A percentile compares a stretch with the other conserved stretches of the same genome.
These are phyloP conservation scores for Triadica sebifera DNA, from an alignment of 345 rosid species.

Conservation along the genomic window DNA sequence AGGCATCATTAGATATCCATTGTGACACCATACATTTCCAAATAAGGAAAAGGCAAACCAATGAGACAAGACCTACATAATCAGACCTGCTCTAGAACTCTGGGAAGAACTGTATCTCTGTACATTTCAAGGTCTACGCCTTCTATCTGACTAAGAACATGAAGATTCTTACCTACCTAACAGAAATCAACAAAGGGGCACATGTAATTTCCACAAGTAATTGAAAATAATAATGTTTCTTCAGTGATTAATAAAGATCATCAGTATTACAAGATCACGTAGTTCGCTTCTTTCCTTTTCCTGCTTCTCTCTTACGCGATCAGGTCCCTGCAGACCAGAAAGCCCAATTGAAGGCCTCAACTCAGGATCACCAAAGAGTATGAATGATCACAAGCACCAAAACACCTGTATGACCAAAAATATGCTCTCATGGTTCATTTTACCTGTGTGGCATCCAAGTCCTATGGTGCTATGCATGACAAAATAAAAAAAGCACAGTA, in stretches of 20 bases:
- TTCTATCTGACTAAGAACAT: constrained; percentile 94
- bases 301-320: constrained; percentile 91
- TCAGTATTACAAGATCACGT: constrained; percentile 91
- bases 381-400: constrained; percentile 90
- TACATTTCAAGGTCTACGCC: constrained; percentile 91
- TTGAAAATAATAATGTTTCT: background rate
- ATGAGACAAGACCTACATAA: constrained; percentile 8
- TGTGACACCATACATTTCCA: background rate
- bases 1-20: background rate
- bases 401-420: constrained; percentile 94
- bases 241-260: constrained; percentile 36
- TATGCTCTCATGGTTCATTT: constrained; percentile 69
- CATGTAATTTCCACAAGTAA: background rate
- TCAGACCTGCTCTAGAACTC: constrained; percentile 92
- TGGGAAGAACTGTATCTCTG: constrained; percentile 91
- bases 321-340: constrained; percentile 99
- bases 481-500: constrained; percentile 35
- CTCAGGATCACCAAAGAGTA: constrained; percentile 91
- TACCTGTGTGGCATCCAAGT: constrained; percentile 66
- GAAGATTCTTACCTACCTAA: constrained; percentile 98
- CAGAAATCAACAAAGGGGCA: constrained; percentile 8
- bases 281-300: constrained; percentile 99
- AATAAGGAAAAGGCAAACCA: background rate
- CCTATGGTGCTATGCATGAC: constrained; percentile 48
- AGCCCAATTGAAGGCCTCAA: constrained; percentile 96